These are phyloP conservation scores for Penicillium sp. DNA, from an alignment of 2,329 filamentous ascomycete species.

Conservation along the genomic window DNA sequence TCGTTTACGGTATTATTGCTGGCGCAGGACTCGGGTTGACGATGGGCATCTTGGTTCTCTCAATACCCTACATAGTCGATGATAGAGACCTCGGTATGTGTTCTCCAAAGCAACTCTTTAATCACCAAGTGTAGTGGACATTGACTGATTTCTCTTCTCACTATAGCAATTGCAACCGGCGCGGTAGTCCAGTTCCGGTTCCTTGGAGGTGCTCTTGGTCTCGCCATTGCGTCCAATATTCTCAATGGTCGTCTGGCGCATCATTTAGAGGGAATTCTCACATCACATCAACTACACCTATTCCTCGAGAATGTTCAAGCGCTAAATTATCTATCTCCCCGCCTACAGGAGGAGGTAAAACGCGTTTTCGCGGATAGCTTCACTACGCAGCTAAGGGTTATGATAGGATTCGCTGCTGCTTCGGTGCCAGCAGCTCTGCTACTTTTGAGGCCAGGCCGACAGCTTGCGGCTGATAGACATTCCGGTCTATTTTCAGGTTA, in stretches of 20 bases:
- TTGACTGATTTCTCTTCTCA: neutral
- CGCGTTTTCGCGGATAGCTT: slow-evolving; percentile 22
- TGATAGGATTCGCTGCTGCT: slow-evolving; percentile 27
- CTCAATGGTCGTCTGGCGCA: slow-evolving; percentile 21
- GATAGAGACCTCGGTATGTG: slow-evolving; percentile 26
- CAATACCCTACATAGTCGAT: slow-evolving; percentile 27
- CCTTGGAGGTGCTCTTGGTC: slow-evolving; percentile 27
- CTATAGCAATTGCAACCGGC: slow-evolving; percentile 26
- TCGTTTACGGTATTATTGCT: slow-evolving; percentile 22
- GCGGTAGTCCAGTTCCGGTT: slow-evolving; percentile 26
- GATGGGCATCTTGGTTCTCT: slow-evolving; percentile 23
- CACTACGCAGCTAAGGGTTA: slow-evolving; percentile 21
- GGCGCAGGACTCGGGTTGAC: slow-evolving; percentile 25
- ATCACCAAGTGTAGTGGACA: neutral
- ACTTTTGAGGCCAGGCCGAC: slow-evolving; percentile 17
- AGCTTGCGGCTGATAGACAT: slow-evolving; percentile 12
- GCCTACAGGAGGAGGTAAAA: slow-evolving; percentile 15
- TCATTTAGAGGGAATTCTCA: slow-evolving; percentile 17
- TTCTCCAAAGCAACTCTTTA: neutral
- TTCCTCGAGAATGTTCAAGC: slow-evolving; percentile 21
- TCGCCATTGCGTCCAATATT: slow-evolving; percentile 28
- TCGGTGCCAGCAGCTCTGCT: slow-evolving; percentile 21
- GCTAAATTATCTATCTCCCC: slow-evolving; percentile 9
- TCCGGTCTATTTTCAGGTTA: neutral
- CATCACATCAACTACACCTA: slow-evolving; percentile 17